These are phyloP conservation scores for Fusarium sp. DNA, from an alignment of 2,329 filamentous ascomycete genomes.

Conservation along the genomic window DNA sequence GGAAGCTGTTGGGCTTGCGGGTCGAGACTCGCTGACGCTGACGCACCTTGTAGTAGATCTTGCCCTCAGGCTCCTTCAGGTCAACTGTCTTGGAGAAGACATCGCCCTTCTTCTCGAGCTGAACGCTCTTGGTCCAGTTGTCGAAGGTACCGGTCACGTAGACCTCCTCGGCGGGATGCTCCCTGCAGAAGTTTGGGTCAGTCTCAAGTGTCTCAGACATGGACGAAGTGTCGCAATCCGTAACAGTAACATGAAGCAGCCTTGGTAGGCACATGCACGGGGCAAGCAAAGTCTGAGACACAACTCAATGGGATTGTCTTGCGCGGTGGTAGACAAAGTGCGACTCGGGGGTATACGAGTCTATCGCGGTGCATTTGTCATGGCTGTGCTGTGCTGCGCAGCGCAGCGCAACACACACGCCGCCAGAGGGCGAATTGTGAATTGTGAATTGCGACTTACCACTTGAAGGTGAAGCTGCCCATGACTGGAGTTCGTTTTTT, in stretches of 20 bases:
- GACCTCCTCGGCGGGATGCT: constrained; percentile 85
- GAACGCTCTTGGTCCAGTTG: constrained; percentile 88
- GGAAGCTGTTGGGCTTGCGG: constrained; percentile 14
- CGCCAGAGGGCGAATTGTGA: not conserved
- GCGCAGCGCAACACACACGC: not conserved
- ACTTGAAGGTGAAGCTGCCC: constrained; percentile 78
- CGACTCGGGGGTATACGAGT: constrained; percentile 14
- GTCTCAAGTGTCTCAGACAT: constrained; percentile 44
- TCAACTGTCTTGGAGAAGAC: constrained; percentile 85
- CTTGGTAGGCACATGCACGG: constrained; percentile 7
- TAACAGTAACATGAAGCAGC: constrained; percentile 23
- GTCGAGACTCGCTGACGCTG: constrained; percentile 28
- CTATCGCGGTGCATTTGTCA: constrained; percentile 17
- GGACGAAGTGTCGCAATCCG: constrained; percentile 19
- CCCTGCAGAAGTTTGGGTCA: constrained; percentile 67
- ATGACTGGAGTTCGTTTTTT: constrained; percentile 57
- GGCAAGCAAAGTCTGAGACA: constrained; percentile 20
- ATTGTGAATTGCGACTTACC: constrained; percentile 62
- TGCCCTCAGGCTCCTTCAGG: constrained; percentile 73
- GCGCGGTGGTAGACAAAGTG: constrained; percentile 19
- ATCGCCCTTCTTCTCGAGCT: constrained; percentile 80
- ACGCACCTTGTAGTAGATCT: constrained; percentile 94
- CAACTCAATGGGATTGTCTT: constrained; percentile 30
- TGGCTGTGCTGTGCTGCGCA: constrained; percentile 21
- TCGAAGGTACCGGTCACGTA: constrained; percentile 97